Evolutionary conservation across 2,329 filamentous ascomycete genomes (phyloP).

Genomic region (Fusarium nygamai): DNA sequence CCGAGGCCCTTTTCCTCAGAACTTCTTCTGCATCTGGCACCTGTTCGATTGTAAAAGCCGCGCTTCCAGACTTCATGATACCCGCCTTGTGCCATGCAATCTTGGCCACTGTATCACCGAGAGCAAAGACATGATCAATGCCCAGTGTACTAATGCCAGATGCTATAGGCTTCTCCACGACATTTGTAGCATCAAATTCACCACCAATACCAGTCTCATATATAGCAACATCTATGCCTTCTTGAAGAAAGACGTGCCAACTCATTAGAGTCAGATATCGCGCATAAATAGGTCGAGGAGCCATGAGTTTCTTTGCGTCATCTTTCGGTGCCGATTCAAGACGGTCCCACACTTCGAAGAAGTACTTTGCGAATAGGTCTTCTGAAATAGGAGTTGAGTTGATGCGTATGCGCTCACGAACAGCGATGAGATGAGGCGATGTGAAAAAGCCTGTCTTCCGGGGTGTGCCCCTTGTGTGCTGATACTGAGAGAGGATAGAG

Average conservation of each 20-base stretch:
- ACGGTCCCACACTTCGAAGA: slow-evolving; percentile 74
- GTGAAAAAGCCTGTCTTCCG: slow-evolving; percentile 71
- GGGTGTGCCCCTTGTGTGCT: slow-evolving; percentile 47
- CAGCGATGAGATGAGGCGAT: slow-evolving; percentile 73
- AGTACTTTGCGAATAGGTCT: slow-evolving; percentile 69
- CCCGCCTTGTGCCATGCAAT: slow-evolving; percentile 82
- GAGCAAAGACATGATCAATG: slow-evolving; percentile 72
- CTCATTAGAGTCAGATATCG: slow-evolving; percentile 73
- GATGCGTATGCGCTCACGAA: slow-evolving; percentile 74
- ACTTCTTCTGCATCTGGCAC: slow-evolving; percentile 56
- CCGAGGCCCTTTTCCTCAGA: slow-evolving; percentile 60
- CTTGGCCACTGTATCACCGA: slow-evolving; percentile 70
- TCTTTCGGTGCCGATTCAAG: slow-evolving; percentile 52
- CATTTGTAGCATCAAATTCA: slow-evolving; percentile 75
- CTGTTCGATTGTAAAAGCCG: slow-evolving; percentile 68
- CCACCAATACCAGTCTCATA: slow-evolving; percentile 76
- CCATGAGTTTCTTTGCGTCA: slow-evolving; percentile 48
- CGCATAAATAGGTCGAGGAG: slow-evolving; percentile 65
- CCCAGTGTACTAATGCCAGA: slow-evolving; percentile 73
- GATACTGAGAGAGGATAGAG: slow-evolving; percentile 67
- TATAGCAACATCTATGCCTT: slow-evolving; percentile 70
- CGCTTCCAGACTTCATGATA: slow-evolving; percentile 70
- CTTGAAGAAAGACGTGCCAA: slow-evolving; percentile 72
- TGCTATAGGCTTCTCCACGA: slow-evolving; percentile 66
- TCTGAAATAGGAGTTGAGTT: slow-evolving; percentile 67